Base-by-base conservation (phyloP, 2,329 filamentous ascomycete genomes). In the Fusarium stilboides region DNA sequence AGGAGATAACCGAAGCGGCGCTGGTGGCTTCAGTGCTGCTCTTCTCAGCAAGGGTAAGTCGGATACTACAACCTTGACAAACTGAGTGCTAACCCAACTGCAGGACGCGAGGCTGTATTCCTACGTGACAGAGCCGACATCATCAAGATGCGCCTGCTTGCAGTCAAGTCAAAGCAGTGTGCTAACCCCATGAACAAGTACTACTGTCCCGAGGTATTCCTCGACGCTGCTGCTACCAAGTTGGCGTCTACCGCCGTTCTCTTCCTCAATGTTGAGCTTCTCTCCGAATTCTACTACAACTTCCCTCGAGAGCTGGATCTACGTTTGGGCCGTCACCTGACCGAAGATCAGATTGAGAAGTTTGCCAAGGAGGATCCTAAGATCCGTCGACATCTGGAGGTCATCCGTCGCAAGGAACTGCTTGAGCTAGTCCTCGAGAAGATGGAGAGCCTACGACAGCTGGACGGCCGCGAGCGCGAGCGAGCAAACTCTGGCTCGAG, bases 221-320 rank as follows among this genome's bases (percentile, higher is more conserved):
- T 99, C n/a, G 94, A 99, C 75, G 94, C 97, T 5, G 96, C 97
- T 3, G 94, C 96, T 2, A 93, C 94, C 72, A 98, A 98, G 81
- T 88, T 99, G 49, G 97, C 95, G 5, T 92, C 94, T 3, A 99
- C 96, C 0, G 95, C 96, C 3, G 96, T 99, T 10, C 88, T 99
- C 1, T 99, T 99, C 85, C 87, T 99, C 31, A 98, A 99, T 76
- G 96, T 98, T 13, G 97, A 99, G 82, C 87, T 99, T 20, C 88
- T 99, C 19, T 95, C 93, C 3, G 97, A 99, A 77, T 99, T 98
- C 79, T 98, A 97, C 83, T 97, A 98, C 82, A 94, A 96, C 77
- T 99, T 99, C 80, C 96, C 96, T 1, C 89, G 96, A 39, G 94
- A 98, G 77, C 87, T 99, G 14, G 96, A 99, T 78, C 84, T 91